Conservation (phyloP, 2,329 filamentous ascomycete species). For the Alternaria ethzedia region DNA sequence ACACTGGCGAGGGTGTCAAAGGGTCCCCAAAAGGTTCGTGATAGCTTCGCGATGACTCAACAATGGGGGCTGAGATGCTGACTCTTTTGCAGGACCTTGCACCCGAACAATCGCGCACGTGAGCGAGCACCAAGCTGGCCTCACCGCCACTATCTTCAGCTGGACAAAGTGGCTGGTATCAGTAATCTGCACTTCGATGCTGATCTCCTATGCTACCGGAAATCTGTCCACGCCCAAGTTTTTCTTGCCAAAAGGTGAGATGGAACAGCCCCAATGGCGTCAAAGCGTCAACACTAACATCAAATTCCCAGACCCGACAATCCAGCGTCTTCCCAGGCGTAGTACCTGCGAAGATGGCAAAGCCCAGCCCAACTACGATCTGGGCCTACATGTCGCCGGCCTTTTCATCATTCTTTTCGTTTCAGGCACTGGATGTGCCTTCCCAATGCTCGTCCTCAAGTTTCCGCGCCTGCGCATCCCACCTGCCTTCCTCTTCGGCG, state of each 20-base stretch:
- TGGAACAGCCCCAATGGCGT: background rate
- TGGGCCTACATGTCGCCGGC: constrained; percentile 38
- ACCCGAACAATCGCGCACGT: constrained; percentile 31
- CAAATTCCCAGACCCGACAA: constrained; percentile 3
- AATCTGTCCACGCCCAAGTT: constrained; percentile 11
- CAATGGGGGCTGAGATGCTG: constrained; percentile 5
- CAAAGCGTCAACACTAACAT: background rate
- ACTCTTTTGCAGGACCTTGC: constrained; percentile 33
- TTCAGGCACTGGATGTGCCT: constrained; percentile 60
- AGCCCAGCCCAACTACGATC: constrained; percentile 34
- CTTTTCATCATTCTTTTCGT: constrained; percentile 46
- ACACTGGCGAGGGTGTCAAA: constrained; percentile 36
- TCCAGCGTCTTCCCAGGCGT: constrained; percentile 24
- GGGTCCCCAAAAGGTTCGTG: constrained; percentile 24
- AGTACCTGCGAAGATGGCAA: constrained; percentile 30
- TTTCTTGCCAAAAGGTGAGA: constrained; percentile 17
- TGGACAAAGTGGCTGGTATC: constrained; percentile 35
- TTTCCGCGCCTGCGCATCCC: constrained; percentile 67
- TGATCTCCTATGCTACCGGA: constrained; percentile 26
- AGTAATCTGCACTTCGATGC: constrained; percentile 32
- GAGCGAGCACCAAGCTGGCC: constrained; percentile 26
- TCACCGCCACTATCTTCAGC: constrained; percentile 15
- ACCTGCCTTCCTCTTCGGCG: constrained; percentile 64
- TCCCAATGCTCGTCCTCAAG: constrained; percentile 65
- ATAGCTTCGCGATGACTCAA: background rate